Conservation (phyloP, 1,284 basidiomycete genomes). For the Golubevia sp. region DNA sequence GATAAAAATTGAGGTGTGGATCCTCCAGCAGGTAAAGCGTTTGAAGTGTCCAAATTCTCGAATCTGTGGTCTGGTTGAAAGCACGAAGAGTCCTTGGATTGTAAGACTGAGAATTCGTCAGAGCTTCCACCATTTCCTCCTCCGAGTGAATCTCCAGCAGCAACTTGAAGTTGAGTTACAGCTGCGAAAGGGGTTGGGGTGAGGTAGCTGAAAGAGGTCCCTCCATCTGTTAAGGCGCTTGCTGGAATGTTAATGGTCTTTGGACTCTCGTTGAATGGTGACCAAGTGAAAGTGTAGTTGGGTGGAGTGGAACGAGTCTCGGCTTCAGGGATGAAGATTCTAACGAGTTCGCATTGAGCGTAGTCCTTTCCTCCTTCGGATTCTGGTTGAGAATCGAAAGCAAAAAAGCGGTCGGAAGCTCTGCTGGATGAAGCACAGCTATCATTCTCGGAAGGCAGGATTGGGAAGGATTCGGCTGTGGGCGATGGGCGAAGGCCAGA, state of each 20-base stretch:
- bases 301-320: conserved; percentile 15
- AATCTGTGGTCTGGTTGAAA: conserved; percentile 11
- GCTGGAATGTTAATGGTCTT: conserved; percentile 24
- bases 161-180: conserved; percentile 31
- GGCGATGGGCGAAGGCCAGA: no score
- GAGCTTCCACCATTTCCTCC: conserved; percentile 28
- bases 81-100: conserved; percentile 13
- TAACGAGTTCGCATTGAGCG: conserved; percentile 27
- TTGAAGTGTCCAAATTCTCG: not conserved
- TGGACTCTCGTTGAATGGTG: conserved; percentile 23
- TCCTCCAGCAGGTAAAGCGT: conserved; percentile 15
- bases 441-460: no score
- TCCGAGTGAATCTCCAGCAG: conserved; percentile 28
- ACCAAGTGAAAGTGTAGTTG: conserved; percentile 31
- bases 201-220: conserved; percentile 22
- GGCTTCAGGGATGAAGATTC: conserved; percentile 27
- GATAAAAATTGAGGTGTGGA: no score
- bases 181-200: conserved; percentile 19
- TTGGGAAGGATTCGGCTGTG: no score
- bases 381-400: conserved; percentile 18
- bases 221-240: conserved; percentile 19
- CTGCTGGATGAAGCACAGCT: conserved; percentile 22
- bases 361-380: conserved; percentile 7
- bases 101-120: conserved; percentile 20
- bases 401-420: conserved; percentile 18